A percentile compares a stretch with the other conserved stretches of the same genome.
Evolutionary conservation across 1,139 yeast genomes (phyloP).

Genomic region (Candida freyschussii): DNA sequence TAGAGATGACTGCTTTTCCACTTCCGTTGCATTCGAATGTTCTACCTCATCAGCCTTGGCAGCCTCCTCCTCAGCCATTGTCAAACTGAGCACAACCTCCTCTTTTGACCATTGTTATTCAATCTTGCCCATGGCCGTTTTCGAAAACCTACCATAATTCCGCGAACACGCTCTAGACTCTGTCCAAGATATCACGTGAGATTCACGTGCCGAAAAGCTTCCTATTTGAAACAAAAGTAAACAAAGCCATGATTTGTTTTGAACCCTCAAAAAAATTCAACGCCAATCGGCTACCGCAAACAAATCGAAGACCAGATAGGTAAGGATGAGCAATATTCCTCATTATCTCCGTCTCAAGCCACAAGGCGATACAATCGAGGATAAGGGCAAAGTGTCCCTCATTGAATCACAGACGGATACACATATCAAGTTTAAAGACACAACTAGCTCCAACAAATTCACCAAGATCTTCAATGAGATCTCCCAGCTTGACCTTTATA

Average conservation of each 20-base stretch:
- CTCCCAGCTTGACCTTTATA: slow-evolving; percentile 27
- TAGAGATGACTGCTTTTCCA: no score
- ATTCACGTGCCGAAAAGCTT: slow-evolving; percentile 3
- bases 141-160: no score
- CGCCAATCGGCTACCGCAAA: not conserved
- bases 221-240: slow-evolving; percentile 7
- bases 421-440: slow-evolving; percentile 21
- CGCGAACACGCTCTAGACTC: slow-evolving; percentile 5
- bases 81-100: not conserved
- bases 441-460: slow-evolving; percentile 26
- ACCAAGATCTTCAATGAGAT: slow-evolving; percentile 30
- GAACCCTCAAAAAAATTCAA: not conserved
- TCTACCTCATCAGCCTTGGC: not conserved
- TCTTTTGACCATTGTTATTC: slow-evolving; percentile 1
- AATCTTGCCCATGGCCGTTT: no score
- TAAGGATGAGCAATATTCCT: slow-evolving; percentile 25
- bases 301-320: not conserved
- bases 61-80: slow-evolving; percentile 6
- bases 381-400: slow-evolving; percentile 23
- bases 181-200: not conserved
- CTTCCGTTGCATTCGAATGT: no score
- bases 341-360: slow-evolving; percentile 35
- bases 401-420: slow-evolving; percentile 25
- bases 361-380: slow-evolving; percentile 16
- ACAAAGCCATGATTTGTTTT: slow-evolving; percentile 9